Evolutionary conservation across 1,284 basidiomycete genomes (phyloP).

Genomic region (Irpex sp.): DNA sequence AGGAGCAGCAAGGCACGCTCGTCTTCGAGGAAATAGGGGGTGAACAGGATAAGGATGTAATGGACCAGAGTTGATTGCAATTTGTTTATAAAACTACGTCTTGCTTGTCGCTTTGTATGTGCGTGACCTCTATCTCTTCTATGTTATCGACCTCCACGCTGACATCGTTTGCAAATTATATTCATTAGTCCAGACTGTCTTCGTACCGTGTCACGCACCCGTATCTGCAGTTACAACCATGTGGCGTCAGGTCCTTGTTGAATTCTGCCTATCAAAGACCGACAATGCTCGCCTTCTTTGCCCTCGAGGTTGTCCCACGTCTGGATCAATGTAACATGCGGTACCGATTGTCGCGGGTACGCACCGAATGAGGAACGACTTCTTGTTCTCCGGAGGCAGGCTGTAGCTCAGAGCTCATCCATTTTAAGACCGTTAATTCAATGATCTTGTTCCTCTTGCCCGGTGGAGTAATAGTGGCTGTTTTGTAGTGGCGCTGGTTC

Average conservation of each 20-base stretch:
- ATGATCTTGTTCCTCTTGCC: background rate
- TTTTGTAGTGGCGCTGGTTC: background rate
- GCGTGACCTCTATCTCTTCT: conserved; percentile 1
- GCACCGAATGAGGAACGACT: background rate
- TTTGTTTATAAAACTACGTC: background rate
- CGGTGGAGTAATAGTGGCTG: background rate
- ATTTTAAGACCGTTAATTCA: background rate
- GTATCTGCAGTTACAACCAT: background rate
- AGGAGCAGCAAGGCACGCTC: conserved; percentile 73
- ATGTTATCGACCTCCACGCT: background rate
- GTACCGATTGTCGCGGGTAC: background rate
- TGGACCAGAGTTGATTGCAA: conserved; percentile 30
- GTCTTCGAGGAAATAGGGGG: conserved; percentile 64
- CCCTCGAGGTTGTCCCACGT: background rate
- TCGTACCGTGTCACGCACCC: background rate
- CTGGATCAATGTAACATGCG: background rate
- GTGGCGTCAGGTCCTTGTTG: background rate
- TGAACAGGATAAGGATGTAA: conserved; percentile 24
- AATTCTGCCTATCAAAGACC: background rate
- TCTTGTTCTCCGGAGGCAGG: background rate
- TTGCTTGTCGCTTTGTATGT: conserved; percentile 5
- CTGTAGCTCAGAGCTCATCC: background rate
- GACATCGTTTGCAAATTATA: background rate
- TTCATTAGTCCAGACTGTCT: background rate
- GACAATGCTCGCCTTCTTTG: background rate